Evolutionary conservation across 2,329 filamentous ascomycete genomes (phyloP).

Genomic region (Lojkania enalia): DNA sequence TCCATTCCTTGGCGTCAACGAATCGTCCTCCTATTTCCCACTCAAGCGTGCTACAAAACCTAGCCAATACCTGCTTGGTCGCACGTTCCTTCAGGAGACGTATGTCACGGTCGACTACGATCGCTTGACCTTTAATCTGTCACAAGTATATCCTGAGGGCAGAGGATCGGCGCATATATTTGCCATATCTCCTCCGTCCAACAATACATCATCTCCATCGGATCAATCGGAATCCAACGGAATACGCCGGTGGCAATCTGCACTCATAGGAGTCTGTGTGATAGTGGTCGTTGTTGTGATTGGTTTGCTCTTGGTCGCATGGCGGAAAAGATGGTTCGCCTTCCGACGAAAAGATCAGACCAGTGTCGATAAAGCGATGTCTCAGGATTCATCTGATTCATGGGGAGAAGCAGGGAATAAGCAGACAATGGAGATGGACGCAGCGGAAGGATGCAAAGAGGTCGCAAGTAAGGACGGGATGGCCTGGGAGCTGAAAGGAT

Average conservation of each 20-base stretch:
- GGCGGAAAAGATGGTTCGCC: not conserved
- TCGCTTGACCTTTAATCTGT: conserved; percentile 1
- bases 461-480: not conserved
- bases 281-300: not conserved
- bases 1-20: conserved; percentile 6
- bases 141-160: not conserved
- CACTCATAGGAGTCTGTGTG: not conserved
- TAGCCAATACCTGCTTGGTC: not conserved
- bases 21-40: not conserved
- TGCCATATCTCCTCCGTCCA: not conserved
- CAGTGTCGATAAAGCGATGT: not conserved
- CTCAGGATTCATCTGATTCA: not conserved
- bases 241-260: not conserved
- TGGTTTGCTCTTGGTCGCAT: not conserved
- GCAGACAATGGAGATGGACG: not conserved
- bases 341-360: not conserved
- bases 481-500: not conserved
- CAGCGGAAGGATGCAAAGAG: not conserved
- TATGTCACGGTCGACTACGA: conserved; percentile 2
- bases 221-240: no score
- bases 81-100: not conserved
- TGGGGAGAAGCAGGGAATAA: not conserved
- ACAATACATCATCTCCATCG: not conserved
- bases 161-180: not conserved
- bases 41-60: conserved; percentile 10